Percentiles rank a stretch among this genome's conserved stretches.
phyloP scores from a whole-genome alignment of 768 basidiomycete species.

The Hericium rajendrae region DNA sequence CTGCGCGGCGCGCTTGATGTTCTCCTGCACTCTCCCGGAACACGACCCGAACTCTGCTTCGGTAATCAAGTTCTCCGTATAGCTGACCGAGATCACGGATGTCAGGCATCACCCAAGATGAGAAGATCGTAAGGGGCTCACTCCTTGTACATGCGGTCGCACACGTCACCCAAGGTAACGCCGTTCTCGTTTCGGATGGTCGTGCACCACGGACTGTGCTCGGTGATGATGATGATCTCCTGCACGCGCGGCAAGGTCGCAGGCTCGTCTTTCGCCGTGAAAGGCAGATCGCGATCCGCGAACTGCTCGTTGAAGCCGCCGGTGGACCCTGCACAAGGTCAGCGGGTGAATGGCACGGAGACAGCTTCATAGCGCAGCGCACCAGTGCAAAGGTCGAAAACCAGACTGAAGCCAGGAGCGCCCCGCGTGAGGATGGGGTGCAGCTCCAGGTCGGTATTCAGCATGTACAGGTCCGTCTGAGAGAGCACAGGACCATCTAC shows the following conservation, averaged over 20 bases:
- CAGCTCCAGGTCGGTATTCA: conserved; percentile 58
- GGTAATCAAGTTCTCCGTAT: conserved; percentile 57
- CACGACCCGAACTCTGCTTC: conserved; percentile 55
- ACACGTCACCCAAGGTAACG: conserved; percentile 72
- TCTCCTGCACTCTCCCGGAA: conserved; percentile 58
- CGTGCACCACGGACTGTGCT: conserved; percentile 70
- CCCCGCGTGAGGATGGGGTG: conserved; percentile 57
- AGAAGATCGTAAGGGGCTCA: conserved; percentile 23
- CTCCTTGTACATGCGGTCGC: conserved; percentile 67
- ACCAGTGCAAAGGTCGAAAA: conserved; percentile 68
- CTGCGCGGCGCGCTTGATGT: conserved; percentile 54
- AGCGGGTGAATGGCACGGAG: background rate
- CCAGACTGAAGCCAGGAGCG: conserved; percentile 41
- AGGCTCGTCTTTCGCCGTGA: conserved; percentile 29
- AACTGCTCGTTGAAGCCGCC: conserved; percentile 52
- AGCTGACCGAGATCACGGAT: conserved; percentile 32
- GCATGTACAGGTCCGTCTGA: conserved; percentile 75
- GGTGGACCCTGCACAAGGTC: conserved; percentile 36
- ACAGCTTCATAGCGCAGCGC: background rate
- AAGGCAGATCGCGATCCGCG: conserved; percentile 49
- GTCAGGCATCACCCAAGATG: background rate
- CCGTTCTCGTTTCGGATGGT: conserved; percentile 62
- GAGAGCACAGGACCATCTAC: conserved; percentile 72
- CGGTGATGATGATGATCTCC: conserved; percentile 28
- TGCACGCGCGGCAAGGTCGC: conserved; percentile 29